Evolutionary conservation across 306 rosid species (phyloP).

Genomic region (Oemleria cerasiformis): DNA sequence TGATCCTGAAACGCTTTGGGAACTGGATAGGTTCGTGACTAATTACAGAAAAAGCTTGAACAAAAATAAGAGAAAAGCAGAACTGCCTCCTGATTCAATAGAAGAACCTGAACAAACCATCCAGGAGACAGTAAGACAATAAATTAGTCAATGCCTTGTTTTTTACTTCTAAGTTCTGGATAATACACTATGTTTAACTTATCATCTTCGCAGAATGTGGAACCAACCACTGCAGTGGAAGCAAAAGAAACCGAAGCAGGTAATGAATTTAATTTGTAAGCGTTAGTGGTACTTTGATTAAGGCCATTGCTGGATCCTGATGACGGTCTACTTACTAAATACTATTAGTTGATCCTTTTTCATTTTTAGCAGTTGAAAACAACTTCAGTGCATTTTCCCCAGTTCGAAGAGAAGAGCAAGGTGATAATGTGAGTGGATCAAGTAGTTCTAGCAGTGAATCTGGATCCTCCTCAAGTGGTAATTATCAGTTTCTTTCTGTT

Average conservation of each 20-base stretch:
- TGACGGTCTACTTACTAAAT: background rate
- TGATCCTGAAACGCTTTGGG: slow-evolving; percentile 92
- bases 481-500: background rate
- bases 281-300: background rate
- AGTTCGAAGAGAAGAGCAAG: slow-evolving; percentile 32
- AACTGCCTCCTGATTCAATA: slow-evolving; percentile 50
- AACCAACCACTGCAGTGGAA: slow-evolving; percentile 26
- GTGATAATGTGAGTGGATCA: slow-evolving; percentile 47
- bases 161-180: slow-evolving; percentile 1
- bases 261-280: slow-evolving; percentile 18
- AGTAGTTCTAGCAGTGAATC: slow-evolving; percentile 71
- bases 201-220: slow-evolving; percentile 37
- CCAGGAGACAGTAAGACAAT: slow-evolving; percentile 36
- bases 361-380: slow-evolving; percentile 29
- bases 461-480: slow-evolving; percentile 45
- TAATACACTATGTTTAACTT: slow-evolving; percentile 22
- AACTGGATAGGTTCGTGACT: slow-evolving; percentile 83
- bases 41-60: slow-evolving; percentile 73
- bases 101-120: slow-evolving; percentile 37
- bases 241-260: slow-evolving; percentile 48
- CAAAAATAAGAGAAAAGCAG: slow-evolving; percentile 70
- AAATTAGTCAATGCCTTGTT: background rate
- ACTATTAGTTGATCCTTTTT: background rate
- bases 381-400: slow-evolving; percentile 33
- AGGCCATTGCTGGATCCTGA: background rate